Conservation (phyloP, 495 filamentous ascomycete species). For the Daldinia decipiens region DNA sequence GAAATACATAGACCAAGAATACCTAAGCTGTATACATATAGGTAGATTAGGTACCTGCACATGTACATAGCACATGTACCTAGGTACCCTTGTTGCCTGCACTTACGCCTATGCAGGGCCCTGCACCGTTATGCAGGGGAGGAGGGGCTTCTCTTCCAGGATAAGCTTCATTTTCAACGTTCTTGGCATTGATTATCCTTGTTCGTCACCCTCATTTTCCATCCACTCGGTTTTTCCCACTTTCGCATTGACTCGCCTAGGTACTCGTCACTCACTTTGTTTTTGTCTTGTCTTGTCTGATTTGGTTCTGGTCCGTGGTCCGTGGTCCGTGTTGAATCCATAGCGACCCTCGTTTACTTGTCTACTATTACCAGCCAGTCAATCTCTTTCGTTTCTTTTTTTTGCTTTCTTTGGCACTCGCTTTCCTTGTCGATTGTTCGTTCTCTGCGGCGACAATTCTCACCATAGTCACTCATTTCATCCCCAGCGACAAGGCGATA, state of each 20-base stretch:
- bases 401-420: constrained; percentile 29
- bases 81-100: neutral
- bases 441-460: constrained; percentile 8
- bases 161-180: constrained; percentile 27
- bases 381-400: constrained; percentile 12
- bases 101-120: constrained; percentile 14
- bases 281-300: constrained; percentile 25
- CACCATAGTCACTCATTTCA: constrained; percentile 43
- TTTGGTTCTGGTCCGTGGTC: constrained; percentile 16
- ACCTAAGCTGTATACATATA: too few relatives aligned
- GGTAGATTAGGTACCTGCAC: too few relatives aligned
- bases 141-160: constrained; percentile 28
- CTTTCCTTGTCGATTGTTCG: constrained; percentile 27
- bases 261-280: constrained; percentile 20
- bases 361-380: constrained; percentile 10
- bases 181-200: constrained; percentile 31
- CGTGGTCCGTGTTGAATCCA: constrained; percentile 14
- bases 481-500: constrained; percentile 3
- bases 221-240: constrained; percentile 37
- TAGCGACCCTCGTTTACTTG: constrained; percentile 14
- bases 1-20: neutral
- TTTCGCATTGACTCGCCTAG: constrained; percentile 29
- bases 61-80: too few relatives aligned
- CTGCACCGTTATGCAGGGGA: constrained; percentile 33
- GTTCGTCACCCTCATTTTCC: constrained; percentile 40